Percentiles rank a stretch among this genome's conserved stretches.
phyloP scores from a whole-genome alignment of 192 early-diverging fungal species.

The Phycomyces blakesleeanus region DNA sequence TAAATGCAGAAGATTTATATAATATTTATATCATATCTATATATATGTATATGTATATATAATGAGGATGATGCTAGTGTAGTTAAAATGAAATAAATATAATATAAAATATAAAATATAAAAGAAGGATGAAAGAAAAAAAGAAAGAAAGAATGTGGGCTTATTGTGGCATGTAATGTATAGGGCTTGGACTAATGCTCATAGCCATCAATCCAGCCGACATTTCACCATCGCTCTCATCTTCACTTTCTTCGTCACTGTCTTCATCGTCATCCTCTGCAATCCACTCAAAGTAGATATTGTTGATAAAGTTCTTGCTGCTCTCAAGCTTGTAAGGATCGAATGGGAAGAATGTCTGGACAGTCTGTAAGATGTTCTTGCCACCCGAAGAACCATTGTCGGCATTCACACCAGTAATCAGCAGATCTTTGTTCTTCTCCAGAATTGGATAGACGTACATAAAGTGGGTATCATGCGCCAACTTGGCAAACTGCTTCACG shows the following conservation, averaged over 20 bases:
- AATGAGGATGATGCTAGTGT: neutral
- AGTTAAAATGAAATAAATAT: neutral
- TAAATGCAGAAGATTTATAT: too few relatives aligned
- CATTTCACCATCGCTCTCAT: constrained; percentile 39
- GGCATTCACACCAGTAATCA: constrained; percentile 23
- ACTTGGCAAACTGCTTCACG: constrained; percentile 81
- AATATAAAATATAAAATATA: neutral
- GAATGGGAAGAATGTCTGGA: constrained; percentile 86
- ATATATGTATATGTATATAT: neutral
- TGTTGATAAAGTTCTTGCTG: constrained; percentile 64
- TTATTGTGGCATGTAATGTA: constrained; percentile 19
- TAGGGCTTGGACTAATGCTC: constrained; percentile 54
- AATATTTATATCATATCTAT: too few relatives aligned
- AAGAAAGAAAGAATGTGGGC: neutral
- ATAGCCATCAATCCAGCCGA: constrained; percentile 48
- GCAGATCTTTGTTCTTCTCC: constrained; percentile 56
- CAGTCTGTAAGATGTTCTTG: constrained; percentile 29
- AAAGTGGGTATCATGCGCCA: constrained; percentile 75
- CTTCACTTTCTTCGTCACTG: constrained; percentile 41
- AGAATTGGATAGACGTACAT: constrained; percentile 83
- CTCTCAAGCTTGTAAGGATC: constrained; percentile 81
- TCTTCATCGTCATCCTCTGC: constrained; percentile 54
- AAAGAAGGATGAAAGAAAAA: neutral
- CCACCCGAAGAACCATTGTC: constrained; percentile 10
- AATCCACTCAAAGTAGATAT: constrained; percentile 80